Evolutionary conservation across 371 early-diverging fungal genomes (phyloP), one percentile per base, ranked within the genome.

Genomic region (Mucor lusitanicus): DNA sequence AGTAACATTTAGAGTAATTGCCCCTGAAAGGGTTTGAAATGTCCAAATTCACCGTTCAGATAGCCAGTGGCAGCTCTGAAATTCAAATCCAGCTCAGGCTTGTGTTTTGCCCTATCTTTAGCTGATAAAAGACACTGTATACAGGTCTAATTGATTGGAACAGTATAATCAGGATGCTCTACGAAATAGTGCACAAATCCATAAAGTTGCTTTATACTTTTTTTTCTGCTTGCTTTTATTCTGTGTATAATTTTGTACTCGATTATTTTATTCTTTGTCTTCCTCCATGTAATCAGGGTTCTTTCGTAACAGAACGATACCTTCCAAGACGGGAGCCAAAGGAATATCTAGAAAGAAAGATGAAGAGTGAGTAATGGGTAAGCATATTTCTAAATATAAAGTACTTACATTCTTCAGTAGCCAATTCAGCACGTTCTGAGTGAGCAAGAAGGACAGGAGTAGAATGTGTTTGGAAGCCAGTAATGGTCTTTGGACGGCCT

Each of bases 391-490:
- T n/a, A n/a, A n/a, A n/a, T 28, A 30, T 17, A 15, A 23, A 13
- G n/a, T 8, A 72, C 82, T 74, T 86, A 88, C 85, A 98, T 87
- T 98, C 97, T 78, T 99, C 99, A 8, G 95, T 97, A 19, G 96
- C 97, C 39, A 99, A 81, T 82, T 99, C 99, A 15, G 99, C 99
- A 61, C 97, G 91, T 83, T 99, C 99, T 56, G 92, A 91, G 74
- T 95, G 92, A 19, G 94, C 97, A 68, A 99, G 80, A 70, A 99
- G 83, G 17, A 99, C 98, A 3, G 99, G 99, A 30, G 99, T 97
- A 23, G 94, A 88, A 76, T 99, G 98, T 58, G 98, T 96, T 78
- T 99, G 99, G 90, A 98, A 97, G 25, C 99, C 99, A 3, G 98
- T 95, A 65, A 99, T 96, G 0, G 96, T 97, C 85, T 97, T 99